Evolutionary conservation across 306 rosid genomes (phyloP).

Genomic region (Pachyrhizus erosus): DNA sequence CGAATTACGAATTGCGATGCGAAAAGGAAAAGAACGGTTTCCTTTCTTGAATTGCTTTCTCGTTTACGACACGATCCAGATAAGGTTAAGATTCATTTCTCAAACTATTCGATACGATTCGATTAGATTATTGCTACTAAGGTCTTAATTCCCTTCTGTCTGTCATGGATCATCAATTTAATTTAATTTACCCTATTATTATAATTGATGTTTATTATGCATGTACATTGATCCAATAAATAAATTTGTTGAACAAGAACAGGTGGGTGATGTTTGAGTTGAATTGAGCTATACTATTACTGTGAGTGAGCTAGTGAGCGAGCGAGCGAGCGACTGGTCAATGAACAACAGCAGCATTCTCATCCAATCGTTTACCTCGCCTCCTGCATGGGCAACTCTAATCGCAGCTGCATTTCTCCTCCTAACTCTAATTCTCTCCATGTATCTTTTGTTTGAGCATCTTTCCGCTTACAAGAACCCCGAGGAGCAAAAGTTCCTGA

Average conservation of each 20-base stretch:
- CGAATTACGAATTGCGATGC: neutral
- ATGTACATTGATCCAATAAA: neutral
- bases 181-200: neutral
- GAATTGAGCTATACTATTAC: neutral
- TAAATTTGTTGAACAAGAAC: neutral
- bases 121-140: too few species aligned
- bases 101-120: too few species aligned
- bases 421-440: slow-evolving; percentile 71
- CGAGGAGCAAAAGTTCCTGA: slow-evolving; percentile 94
- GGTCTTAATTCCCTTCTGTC: too few species aligned
- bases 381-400: slow-evolving; percentile 89
- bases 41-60: neutral
- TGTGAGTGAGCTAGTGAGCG: neutral
- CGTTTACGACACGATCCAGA: neutral
- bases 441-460: slow-evolving; percentile 86
- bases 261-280: neutral
- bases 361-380: slow-evolving; percentile 51
- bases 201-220: neutral
- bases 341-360: slow-evolving; percentile 30
- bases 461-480: slow-evolving; percentile 98
- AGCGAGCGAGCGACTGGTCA: neutral
- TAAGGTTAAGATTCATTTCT: neutral
- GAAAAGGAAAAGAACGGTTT: slow-evolving; percentile 20
- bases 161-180: neutral
- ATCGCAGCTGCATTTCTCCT: slow-evolving; percentile 70